Conservation (phyloP, 2,329 filamentous ascomycete species). For the Teratosphaeriaceae sp. region DNA sequence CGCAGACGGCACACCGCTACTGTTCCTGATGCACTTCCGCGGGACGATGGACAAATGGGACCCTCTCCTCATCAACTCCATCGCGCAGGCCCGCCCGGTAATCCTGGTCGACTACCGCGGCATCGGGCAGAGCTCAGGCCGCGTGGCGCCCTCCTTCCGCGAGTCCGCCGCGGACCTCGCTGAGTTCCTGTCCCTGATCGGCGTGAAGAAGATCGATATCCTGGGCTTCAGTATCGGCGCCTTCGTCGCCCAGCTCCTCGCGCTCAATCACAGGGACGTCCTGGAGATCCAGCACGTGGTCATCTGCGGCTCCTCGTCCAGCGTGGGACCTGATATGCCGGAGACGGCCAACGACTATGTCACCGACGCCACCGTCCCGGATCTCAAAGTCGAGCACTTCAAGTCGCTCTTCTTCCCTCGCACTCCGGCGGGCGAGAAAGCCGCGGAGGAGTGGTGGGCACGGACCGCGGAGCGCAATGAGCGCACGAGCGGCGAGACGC, state of each 20-base stretch:
- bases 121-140: not conserved
- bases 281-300: not conserved
- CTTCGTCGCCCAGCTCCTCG: slow-evolving; percentile 7
- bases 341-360: not conserved
- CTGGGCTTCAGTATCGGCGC: slow-evolving; percentile 5
- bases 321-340: not conserved
- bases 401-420: not conserved
- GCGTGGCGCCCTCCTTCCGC: not conserved
- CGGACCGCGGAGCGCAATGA: not conserved
- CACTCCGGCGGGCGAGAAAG: not conserved
- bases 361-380: not conserved
- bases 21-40: slow-evolving; percentile 2
- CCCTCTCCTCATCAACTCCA: not conserved
- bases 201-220: not conserved
- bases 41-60: not conserved
- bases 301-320: not conserved
- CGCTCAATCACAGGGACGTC: slow-evolving; percentile 1
- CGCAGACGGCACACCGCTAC: not conserved
- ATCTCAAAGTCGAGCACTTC: not conserved
- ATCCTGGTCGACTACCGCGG: not conserved
- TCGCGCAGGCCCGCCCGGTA: not conserved
- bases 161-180: not conserved
- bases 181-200: not conserved
- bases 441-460: not conserved
- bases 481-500: not conserved